Base-by-base conservation (phyloP, 257 asterid species). In the Capsicum rhomboideum region DNA sequence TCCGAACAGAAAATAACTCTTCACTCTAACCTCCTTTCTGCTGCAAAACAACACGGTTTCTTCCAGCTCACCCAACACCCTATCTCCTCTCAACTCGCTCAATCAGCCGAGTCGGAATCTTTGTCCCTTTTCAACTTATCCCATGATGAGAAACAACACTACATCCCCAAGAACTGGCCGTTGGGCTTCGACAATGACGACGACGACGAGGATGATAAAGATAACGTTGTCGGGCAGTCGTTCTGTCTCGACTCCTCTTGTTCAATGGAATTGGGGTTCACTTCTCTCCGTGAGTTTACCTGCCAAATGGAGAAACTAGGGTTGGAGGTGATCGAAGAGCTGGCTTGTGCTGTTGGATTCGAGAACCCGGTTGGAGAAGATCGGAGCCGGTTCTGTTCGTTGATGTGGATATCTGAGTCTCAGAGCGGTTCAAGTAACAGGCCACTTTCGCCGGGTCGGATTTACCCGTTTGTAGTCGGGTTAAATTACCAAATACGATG, bases 51-150 rank as follows among this genome's bases (percentile, higher is more conserved):
- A 29, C 86, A 61, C 85, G 98, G 98, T 37, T 92, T 88, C 88
- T 94, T 94, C 93, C 95, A 92, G 83, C 92, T 94, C 91, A 81
- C 83, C 83, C 49, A 88, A 88, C 97, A 89, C 89, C 11, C 88
- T 83, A 86, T 90, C 89, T 80, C 91, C 49, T 66, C 90, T 86
- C 80, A 88, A 59, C 90, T 89, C 78, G 90, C 92, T 44, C 82
- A 71, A 44, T 67, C 91, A 44, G 91, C 92, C 78, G 93, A 91
- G 58, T 84, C 92, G 50, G 84, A 87, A 59, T 86, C 93, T 49
- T 29, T 59, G 34, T 85, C 90, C 10, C 79, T 89, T 21, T 78
- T 85, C 71, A 80, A 87, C 84, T 91, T 91, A 61, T 83, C 91
- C 42, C 66, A 9, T 26, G 82, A 84, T 50, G 85, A 84, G 6